Evolutionary conservation across 257 asterid species (phyloP), one percentile per base, ranked within the genome.

Genomic region (Scutellaria galericulata): DNA sequence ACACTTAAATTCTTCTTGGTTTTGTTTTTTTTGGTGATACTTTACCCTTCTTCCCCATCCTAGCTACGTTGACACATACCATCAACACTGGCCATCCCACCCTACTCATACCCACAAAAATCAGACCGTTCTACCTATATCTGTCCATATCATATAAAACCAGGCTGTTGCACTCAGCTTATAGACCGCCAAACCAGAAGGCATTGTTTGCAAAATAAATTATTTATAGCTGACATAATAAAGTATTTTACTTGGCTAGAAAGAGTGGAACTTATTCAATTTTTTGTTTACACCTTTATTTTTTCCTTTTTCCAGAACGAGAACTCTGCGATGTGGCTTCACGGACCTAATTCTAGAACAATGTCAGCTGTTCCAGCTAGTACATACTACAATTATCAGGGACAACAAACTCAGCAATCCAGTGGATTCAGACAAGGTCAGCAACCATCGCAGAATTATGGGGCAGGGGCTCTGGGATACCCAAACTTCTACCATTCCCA

Each of bases 381-480:
- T 88, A 80, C 90, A 22, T 88, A 88, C 71, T 90, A 92, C 75
- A 83, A 80, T 68, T 85, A 82, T 69, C 97, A 87, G 84, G 92
- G 86, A 44, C 98, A 87, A 70, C 97, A 87, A 71, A 88, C 57
- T 46, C 98, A 88, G 82, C 98, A 87, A 78, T 75, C 85, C 1
- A 82, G 94, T 63, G 97, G 92, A 61, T 87, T 84, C 78, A 78
- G 96, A 77, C 99, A 91, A 84, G 96, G 73, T n/a, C 97, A 88
- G 77, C 96, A 94, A 83, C 88, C 90, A 7, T 77, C 92, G 3
- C 97, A 90, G 81, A 92, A 76, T 59, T 89, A 87, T 55, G 93
- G 91, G 14, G 37, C 37, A 31, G 61, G 57, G 58, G 70, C 79
- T 14, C 71, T 71, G n/a, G 95, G 97, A 3, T 90, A 90, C 86